Percentiles rank a stretch among this genome's conserved stretches.
These are phyloP conservation scores for Apiospora phragmitis DNA, from an alignment of 2,329 filamentous ascomycete species.

Conservation along the genomic window DNA sequence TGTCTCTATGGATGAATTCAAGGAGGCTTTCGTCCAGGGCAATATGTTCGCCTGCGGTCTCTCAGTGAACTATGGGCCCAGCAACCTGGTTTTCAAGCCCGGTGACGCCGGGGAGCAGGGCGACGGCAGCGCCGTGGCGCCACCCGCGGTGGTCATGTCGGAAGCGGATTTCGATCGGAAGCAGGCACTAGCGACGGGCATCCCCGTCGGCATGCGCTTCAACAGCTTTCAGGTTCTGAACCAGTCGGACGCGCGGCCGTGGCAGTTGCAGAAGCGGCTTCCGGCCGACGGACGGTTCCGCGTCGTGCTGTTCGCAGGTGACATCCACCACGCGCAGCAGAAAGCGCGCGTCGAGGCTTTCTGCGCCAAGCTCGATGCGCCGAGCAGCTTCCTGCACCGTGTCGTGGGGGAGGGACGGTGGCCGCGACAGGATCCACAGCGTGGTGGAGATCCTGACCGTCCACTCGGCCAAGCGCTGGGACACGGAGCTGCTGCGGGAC, in stretches of 20 bases:
- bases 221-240: conserved; percentile 60
- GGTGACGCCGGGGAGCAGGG: conserved; percentile 44
- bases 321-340: conserved; percentile 47
- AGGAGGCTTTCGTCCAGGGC: conserved; percentile 58
- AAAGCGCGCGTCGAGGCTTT: conserved; percentile 47
- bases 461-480: conserved; percentile 53
- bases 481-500: conserved; percentile 49
- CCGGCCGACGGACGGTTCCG: conserved; percentile 59
- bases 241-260: conserved; percentile 55
- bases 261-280: conserved; percentile 59
- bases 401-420: conserved; percentile 7
- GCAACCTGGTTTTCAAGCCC: conserved; percentile 55
- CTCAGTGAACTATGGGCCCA: conserved; percentile 59
- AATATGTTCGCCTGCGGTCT: conserved; percentile 59
- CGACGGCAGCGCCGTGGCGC: conserved; percentile 42
- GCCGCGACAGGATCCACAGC: conserved; percentile 14
- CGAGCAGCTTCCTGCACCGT: conserved; percentile 26
- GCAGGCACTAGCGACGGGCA: conserved; percentile 45
- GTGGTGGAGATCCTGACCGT: conserved; percentile 62
- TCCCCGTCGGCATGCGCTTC: conserved; percentile 57
- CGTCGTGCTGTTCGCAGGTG: conserved; percentile 62
- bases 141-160: conserved; percentile 13
- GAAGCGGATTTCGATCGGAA: conserved; percentile 25
- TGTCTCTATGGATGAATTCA: conserved; percentile 64
- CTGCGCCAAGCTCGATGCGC: conserved; percentile 41